Percentiles rank a stretch among this genome's conserved stretches.
phyloP scores from a whole-genome alignment of 164 flowering plant genomes.

The Stephania yunnanensis region DNA sequence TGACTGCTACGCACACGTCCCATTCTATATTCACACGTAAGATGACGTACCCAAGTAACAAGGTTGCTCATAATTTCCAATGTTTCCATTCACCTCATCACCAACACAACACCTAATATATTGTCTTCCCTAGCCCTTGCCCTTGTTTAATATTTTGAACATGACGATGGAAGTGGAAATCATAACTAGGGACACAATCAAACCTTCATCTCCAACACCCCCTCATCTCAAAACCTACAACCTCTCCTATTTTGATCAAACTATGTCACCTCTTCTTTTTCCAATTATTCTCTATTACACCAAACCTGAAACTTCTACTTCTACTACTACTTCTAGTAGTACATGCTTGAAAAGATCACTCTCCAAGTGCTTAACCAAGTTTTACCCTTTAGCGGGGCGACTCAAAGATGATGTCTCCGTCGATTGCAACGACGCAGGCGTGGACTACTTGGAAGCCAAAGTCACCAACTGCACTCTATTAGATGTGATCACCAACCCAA shows the following conservation, averaged over 20 bases:
- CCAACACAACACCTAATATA: too few relatives aligned
- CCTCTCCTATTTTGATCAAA: constrained; percentile 5
- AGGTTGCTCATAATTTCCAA: too few relatives aligned
- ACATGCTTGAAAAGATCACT: neutral
- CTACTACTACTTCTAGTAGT: neutral
- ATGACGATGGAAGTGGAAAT: constrained; percentile 7
- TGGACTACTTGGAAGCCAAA: constrained; percentile 5
- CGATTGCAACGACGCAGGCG: constrained; percentile 7
- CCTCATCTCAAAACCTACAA: constrained; percentile 9
- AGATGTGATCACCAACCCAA: constrained; percentile 10
- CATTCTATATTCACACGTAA: too few relatives aligned
- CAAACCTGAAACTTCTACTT: too few relatives aligned
- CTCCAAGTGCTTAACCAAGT: neutral
- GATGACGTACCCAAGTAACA: too few relatives aligned
- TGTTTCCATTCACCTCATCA: too few relatives aligned
- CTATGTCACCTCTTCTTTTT: neutral
- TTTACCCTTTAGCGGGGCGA: constrained; percentile 8
- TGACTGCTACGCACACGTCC: too few relatives aligned
- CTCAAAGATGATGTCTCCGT: neutral
- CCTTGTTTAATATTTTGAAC: neutral
- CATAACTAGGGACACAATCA: constrained; percentile 7
- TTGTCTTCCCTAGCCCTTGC: too few relatives aligned
- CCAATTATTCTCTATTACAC: constrained; percentile 13
- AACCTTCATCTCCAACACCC: constrained; percentile 24
- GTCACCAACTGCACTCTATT: neutral